Conservation (phyloP, 139 green algal species). For the Volvox africanus region DNA sequence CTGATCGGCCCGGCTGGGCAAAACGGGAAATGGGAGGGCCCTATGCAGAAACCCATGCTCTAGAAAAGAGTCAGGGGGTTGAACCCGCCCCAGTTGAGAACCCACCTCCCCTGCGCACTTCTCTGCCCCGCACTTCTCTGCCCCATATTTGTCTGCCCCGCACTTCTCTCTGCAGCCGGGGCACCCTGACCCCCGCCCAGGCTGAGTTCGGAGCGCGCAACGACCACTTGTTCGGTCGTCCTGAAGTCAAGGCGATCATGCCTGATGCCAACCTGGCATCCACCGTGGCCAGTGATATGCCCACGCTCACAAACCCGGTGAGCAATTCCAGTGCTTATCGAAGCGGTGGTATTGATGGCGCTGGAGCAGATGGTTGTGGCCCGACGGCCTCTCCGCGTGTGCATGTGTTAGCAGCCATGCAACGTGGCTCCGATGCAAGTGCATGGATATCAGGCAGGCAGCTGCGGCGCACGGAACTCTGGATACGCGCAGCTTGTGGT, state of each 20-base stretch:
- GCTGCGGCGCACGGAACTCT: too few relatives aligned
- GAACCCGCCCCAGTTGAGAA: too few relatives aligned
- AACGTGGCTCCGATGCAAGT: too few relatives aligned
- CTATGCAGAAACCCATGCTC: too few relatives aligned
- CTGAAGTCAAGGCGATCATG: constrained; percentile 3
- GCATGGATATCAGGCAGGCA: too few relatives aligned
- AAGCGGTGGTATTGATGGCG: not conserved
- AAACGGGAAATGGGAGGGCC: too few relatives aligned
- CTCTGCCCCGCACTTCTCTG: not conserved
- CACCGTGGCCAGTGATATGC: not conserved
- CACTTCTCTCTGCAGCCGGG: not conserved
- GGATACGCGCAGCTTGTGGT: too few relatives aligned
- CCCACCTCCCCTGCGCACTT: not conserved
- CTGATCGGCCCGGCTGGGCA: too few relatives aligned
- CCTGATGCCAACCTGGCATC: constrained; percentile 17
- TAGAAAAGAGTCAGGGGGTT: too few relatives aligned
- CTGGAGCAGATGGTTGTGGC: not conserved
- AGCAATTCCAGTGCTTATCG: not conserved
- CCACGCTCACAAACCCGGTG: constrained; percentile 35
- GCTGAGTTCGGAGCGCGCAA: constrained; percentile 28
- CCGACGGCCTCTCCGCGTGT: not conserved
- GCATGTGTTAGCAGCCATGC: too few relatives aligned
- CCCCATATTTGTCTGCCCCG: not conserved
- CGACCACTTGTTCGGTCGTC: constrained; percentile 19
- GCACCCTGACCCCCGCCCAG: constrained; percentile 3